Percentiles rank a stretch among this genome's conserved stretches.
phyloP scores from a whole-genome alignment of 768 basidiomycete species.

The Pleurotus cornucopiae region DNA sequence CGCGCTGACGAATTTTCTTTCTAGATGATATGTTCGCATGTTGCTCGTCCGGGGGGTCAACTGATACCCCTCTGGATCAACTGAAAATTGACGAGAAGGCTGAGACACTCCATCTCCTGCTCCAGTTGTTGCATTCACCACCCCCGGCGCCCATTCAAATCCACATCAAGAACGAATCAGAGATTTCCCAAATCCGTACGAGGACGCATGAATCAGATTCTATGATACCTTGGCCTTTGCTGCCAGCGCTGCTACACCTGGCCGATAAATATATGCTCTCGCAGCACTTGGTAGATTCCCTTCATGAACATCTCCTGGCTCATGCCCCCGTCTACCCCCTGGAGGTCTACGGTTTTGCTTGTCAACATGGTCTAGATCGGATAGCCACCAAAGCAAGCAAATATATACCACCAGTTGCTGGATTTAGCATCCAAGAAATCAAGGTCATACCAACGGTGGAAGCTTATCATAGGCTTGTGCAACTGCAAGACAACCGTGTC shows the following conservation, averaged over 20 bases:
- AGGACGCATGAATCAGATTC: constrained; percentile 36
- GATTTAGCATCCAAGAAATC: constrained; percentile 49
- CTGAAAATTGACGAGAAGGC: constrained; percentile 56
- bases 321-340: constrained; percentile 49
- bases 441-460: constrained; percentile 49
- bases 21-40: constrained; percentile 67
- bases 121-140: constrained; percentile 54
- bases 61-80: constrained; percentile 23
- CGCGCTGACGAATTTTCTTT: constrained; percentile 11
- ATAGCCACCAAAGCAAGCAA: constrained; percentile 57
- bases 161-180: constrained; percentile 23
- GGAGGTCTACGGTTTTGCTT: constrained; percentile 59
- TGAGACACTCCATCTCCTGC: constrained; percentile 41
- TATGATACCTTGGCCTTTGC: constrained; percentile 62
- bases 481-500: constrained; percentile 54
- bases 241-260: constrained; percentile 50
- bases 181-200: constrained; percentile 22
- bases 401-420: constrained; percentile 51
- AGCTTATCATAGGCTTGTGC: constrained; percentile 61
- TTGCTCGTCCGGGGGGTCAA: constrained; percentile 26
- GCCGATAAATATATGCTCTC: constrained; percentile 66
- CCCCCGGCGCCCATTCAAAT: constrained; percentile 38
- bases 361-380: constrained; percentile 33
- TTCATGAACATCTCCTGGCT: constrained; percentile 50
- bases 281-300: constrained; percentile 32